Conservation (phyloP, 2,329 filamentous ascomycete species). For the Plenodomus lindquistii region DNA sequence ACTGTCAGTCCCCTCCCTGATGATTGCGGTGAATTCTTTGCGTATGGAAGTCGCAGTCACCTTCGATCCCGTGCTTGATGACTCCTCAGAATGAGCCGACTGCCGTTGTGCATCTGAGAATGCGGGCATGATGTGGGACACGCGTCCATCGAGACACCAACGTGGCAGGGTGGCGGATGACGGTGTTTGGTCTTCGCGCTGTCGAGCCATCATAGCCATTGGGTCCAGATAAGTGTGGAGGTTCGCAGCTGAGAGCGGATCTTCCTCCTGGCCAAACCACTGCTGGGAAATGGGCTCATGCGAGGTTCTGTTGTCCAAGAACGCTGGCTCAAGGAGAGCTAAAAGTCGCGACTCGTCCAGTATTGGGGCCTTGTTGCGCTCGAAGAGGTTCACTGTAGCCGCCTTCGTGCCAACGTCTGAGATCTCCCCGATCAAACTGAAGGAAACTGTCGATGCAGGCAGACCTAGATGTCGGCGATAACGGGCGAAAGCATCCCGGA, state of each 20-base stretch:
- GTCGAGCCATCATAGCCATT: background rate
- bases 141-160: constrained; percentile 31
- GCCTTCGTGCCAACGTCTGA: constrained; percentile 14
- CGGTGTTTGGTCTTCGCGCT: background rate
- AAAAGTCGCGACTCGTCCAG: constrained; percentile 7
- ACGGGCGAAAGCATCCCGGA: constrained; percentile 25
- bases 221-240: constrained; percentile 34
- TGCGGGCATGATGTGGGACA: constrained; percentile 28
- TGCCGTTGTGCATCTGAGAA: constrained; percentile 21
- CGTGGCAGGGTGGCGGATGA: background rate
- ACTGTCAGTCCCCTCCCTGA: background rate
- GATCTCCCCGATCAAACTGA: constrained; percentile 30
- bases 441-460: constrained; percentile 19
- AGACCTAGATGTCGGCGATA: constrained; percentile 15
- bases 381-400: constrained; percentile 2
- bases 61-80: background rate
- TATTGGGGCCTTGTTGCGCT: constrained; percentile 11
- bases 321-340: constrained; percentile 15
- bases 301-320: no score
- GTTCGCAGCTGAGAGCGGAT: constrained; percentile 28
- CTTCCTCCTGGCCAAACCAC: constrained; percentile 14
- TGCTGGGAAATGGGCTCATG: no score
- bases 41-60: background rate
- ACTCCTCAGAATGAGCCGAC: background rate
- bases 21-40: background rate